Evolutionary conservation across 345 rosid species (phyloP), one percentile per base, ranked within the genome.

Genomic region (Eucalyptus regnans): DNA sequence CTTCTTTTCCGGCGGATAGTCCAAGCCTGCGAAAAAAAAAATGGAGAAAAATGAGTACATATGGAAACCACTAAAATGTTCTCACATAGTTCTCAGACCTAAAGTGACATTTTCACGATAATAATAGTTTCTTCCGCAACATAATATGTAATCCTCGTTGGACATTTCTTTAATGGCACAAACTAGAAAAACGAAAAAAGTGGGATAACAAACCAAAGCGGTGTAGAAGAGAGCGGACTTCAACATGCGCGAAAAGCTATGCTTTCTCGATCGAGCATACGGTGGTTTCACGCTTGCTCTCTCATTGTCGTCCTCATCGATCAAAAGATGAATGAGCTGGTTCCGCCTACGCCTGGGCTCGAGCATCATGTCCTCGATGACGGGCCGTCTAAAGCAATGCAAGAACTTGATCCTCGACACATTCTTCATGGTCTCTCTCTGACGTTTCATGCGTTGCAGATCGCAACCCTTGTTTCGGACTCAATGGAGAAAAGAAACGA

Each of bases 341-440:
- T 37, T 71, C 83, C 27, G 46, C 22, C 83, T 11, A 41, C 46
- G 8, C 46, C 83, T 6, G 27, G 79, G 50, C 58, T 90, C 90
- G n/a, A 91, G 88, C 66, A 91, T 86, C 44, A 90, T 52, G 33
- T 92, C 94, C 90, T 92, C 81, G 6, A 90, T 91, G 29, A 88
- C 94, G 49, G 87, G 94, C 23, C 93, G 94, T 84, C 92, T 87
- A 79, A 94, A 94, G 89, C 96, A 94, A 27, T 90, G 88, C 90
- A 92, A 81, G 60, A 92, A 90, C 90, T 90, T 93, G 90, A 87
- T 94, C 50, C 92, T 91, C 9, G 94, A 64, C 87, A 18, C 27
- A 5, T 18, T 37, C 83, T 71, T 71, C 83, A 71, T 71, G 27
- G 79, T 68, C 87, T 90, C 91, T 89, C 90, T 51, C 91, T 91